Base-by-base conservation (phyloP, 164 flowering plant species). In the Vitis vinifera region DNA sequence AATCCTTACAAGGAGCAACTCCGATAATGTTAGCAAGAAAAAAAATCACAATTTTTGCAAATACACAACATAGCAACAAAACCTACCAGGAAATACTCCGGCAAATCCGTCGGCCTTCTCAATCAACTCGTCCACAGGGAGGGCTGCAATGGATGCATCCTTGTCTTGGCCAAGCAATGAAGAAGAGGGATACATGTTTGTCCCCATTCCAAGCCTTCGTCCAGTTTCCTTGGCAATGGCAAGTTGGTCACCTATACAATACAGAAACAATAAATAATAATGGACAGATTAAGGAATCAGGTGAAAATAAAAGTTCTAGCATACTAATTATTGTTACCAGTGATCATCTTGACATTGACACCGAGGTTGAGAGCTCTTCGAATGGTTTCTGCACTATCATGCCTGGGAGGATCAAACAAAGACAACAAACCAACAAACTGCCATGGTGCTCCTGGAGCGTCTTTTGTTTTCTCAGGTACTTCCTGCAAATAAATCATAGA, bases 221-320 rank as follows among this genome's bases (percentile, higher is more conserved):
- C 87, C 85, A 62, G 85, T 84, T 78, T 84, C 87, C 77, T 84
- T 84, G 51, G 71, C 87, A 68, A 84, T 84, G 31, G 87, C 87
- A 67, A 83, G 85, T 59, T 83, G 86, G 71, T 83, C 86, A 19
- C 86, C 85, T 82, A 53, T 2, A 13, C 19, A 70, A 62, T 10
- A 65, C 51, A 8, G 6, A 53, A 16, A 49, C 7, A 27, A 49
- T 16, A 16, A 52, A 2, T 3, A 52, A 44, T 19, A 13, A 48
- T 3, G 13, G 29, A 3, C 44, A 7, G 19, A 47, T 6, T 15
- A 9, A 14, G 56, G 29, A 12, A 58, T 37, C 19, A 59, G 1
- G 7, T 44, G 57, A 51, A 51, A 68, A 7, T 23, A 58, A 13
- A 51, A 8, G 3, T 59, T 55, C 5, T 17, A 15, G n/a, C 44